Conservation (phyloP, 164 flowering plant genomes). For the Liquidambar formosana region DNA sequence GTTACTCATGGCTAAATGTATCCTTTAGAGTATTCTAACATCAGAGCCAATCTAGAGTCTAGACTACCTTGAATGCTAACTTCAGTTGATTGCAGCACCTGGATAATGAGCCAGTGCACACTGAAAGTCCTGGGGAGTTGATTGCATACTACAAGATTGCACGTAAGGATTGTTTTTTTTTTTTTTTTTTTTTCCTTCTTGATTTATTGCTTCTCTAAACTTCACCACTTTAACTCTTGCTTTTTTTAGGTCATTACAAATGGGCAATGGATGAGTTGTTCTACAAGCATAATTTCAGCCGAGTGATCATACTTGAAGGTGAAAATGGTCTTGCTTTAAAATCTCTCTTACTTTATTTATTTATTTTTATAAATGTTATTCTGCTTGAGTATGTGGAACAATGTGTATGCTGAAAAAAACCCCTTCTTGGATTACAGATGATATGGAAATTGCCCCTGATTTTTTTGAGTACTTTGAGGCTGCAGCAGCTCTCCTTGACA, state of each 20-base stretch:
- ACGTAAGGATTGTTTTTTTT: slow-evolving; percentile 43
- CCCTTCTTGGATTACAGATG: slow-evolving; percentile 57
- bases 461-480: slow-evolving; percentile 96
- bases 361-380: background rate
- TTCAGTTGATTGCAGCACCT: slow-evolving; percentile 63
- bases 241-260: slow-evolving; percentile 81
- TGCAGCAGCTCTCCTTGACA: slow-evolving; percentile 77
- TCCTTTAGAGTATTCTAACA: background rate
- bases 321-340: slow-evolving; percentile 1
- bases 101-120: slow-evolving; percentile 65
- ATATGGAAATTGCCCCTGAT: slow-evolving; percentile 96
- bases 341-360: background rate
- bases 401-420: background rate
- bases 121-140: slow-evolving; percentile 91
- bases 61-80: slow-evolving; percentile 11
- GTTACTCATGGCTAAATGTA: background rate
- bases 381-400: background rate
- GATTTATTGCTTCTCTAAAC: slow-evolving; percentile 1
- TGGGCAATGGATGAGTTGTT: slow-evolving; percentile 92
- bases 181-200: background rate
- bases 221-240: slow-evolving; percentile 9
- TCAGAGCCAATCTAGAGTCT: background rate
- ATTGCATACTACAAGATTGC: slow-evolving; percentile 98
- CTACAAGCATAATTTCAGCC: slow-evolving; percentile 72
- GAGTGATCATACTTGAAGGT: slow-evolving; percentile 98